Base-by-base conservation (phyloP, 129 eudicot species). In the Artemisia argyi region DNA sequence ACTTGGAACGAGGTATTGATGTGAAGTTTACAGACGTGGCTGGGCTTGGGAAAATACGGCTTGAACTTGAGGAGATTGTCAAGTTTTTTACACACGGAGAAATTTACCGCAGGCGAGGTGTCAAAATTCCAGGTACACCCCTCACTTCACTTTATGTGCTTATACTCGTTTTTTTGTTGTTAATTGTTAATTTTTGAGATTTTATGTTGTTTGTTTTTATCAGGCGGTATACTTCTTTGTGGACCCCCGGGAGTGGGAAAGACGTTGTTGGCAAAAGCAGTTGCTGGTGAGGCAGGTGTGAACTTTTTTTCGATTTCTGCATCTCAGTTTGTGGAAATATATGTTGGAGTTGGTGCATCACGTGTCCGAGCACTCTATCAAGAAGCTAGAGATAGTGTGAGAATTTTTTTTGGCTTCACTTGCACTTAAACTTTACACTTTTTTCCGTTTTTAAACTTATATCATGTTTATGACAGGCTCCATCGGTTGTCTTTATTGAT, bases 181-280 rank as follows among this genome's bases (percentile, higher is more conserved):
- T 39, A 39, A 2, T 39, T 7, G 0, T 7, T 8, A 39, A 67
- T 54, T 9, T 58, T 13, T 61, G 68, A 71, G 51, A 68, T 19
- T 3, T 47, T 32, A 50, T 20, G 35, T 46, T 47, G 12, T 61
- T 30, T 59, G 66, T 11, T 68, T 72, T 12, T 78, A 66, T 69
- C 81, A 93, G 98, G 98, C 49, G 98, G 98, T 44, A 90, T 94
- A 76, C 98, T 94, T 70, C 97, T 94, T 62, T 94, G 92, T 88
- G 98, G 98, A 1, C 98, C 98, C 72, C 98, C 98, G 10, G 98
- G 98, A 35, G 98, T 90, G 76, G 97, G 98, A 66, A 94, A 94
- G 83, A 94, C 98, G 11, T 79, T 89, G 76, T 79, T 94, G 64
- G 98, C 98, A 69, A 94, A 94, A 80, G 98, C 98, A 47, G 98